Base-by-base conservation (phyloP, 2,329 filamentous ascomycete species). In the Scedosporium aurantiacum region DNA sequence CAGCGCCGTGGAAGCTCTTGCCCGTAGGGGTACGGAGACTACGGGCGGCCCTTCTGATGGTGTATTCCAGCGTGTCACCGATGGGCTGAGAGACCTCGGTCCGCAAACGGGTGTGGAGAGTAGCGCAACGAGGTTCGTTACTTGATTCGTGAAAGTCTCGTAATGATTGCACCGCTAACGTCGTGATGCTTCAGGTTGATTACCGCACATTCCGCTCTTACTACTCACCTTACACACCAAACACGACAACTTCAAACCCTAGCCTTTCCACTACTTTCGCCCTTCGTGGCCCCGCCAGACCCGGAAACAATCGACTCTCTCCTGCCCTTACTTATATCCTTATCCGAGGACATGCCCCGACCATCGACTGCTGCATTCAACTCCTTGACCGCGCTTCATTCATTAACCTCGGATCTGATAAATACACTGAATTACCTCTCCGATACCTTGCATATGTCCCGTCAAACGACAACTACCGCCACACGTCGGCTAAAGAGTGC, bases 381-480 rank as follows among this genome's bases (percentile, higher is more conserved):
- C 66, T 89, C 88, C 8, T 76, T 92, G 55, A 80, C 85, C 62
- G 81, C 83, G 23, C 79, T 93, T 59, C 86, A 90, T 70, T 79
- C 82, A 5, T 79, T 90, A 65, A 92, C 89, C 0, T 78, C 83
- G 27, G 88, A 91, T 64, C 77, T 93, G 28, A 83, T 93, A 7
- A 83, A 90, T 68, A 90, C 90, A 5, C 82, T 99, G 56, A 91
- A 90, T 67, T 88, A 91, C 66, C 79, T 99, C 4, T 91, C 90
- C 5, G 94, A 99, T 71, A 92, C 90, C 3, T 79, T 99, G 40
- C 93, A 97, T 73, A 96, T 97, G 87, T 91, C 89, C 37, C 86
- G 91, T 12, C 93, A 97, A 73, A 89, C 90, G 1, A 94, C 90
- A 0, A 88, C 86, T 2, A 88, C 88, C 8, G 94, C 93, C 1